Evolutionary conservation across 257 asterid species (phyloP), one percentile per base, ranked within the genome.

Genomic region (Solanum lycopersicoides): DNA sequence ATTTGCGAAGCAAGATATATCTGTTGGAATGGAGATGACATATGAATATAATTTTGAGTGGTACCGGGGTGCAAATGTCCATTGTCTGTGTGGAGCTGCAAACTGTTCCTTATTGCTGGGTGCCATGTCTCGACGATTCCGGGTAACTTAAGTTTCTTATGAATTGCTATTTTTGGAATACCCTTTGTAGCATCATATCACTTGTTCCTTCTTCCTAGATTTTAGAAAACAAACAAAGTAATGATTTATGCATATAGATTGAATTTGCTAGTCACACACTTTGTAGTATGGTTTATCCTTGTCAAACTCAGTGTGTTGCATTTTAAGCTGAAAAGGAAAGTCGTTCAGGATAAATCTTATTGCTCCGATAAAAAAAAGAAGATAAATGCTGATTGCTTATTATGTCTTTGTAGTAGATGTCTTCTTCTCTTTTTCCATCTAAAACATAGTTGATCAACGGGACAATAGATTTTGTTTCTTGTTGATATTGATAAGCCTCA

Each of bases 51-150:
- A 94, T 89, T 96, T 95, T 59, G 98, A 95, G 89, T 96, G 98
- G 99, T 96, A 94, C 69, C 98, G 98, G 34, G 99, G 98, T 87
- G 98, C 90, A 86, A 92, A 94, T 87, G 97, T 96, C 83, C 95
- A 98, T 59, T 96, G 98, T 91, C 91, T 96, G 14, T 96, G 98
- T 88, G 96, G 98, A 86, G 98, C 99, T 37, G 90, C 95, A 68
- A 94, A 93, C 89, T 96, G 98, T 91, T 94, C 97, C 44, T 85
- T 94, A 88, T 96, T 94, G 91, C 98, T 96, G 79, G 98, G 98
- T 84, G 99, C 98, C 89, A 95, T 93, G 91, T 96, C 98, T 90
- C 98, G 93, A 71, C 96, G 98, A 88, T 96, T 96, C 91, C 95
- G 92, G 98, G 99, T 96, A 86, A 85, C 85, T 66, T 74, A 74